Conservation (phyloP, 2,329 filamentous ascomycete genomes). For the Cercospora zeae-maydis region DNA sequence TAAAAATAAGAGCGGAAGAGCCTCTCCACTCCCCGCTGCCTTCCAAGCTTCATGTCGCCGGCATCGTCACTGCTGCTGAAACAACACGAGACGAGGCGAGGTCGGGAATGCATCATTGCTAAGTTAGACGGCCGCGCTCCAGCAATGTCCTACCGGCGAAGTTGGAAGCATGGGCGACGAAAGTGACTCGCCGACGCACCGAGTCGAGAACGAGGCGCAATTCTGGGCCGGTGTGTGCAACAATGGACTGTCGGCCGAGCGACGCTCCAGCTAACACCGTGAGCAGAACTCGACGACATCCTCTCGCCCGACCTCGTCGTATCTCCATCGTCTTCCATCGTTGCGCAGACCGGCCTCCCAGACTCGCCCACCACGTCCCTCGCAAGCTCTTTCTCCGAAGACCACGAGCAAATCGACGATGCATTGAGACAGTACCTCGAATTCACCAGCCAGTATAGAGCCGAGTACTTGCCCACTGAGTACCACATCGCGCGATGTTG, state of each 20-base stretch:
- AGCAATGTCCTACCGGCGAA: conserved; percentile 6
- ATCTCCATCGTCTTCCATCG: not conserved
- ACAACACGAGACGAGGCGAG: not conserved
- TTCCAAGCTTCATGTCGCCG: not conserved
- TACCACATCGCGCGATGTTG: conserved; percentile 78
- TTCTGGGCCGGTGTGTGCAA: conserved; percentile 75
- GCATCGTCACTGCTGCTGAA: not conserved
- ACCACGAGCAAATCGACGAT: conserved; percentile 73
- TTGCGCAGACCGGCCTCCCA: not conserved
- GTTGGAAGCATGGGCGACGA: conserved; percentile 56
- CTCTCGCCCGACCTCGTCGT: conserved; percentile 36
- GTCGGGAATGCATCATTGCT: not conserved
- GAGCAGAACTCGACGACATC: conserved; percentile 63
- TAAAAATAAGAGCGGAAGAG: not conserved
- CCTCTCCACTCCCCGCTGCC: not conserved
- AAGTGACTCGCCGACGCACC: conserved; percentile 45
- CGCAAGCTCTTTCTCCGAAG: conserved; percentile 52
- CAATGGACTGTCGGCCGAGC: not conserved
- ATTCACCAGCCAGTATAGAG: conserved; percentile 69
- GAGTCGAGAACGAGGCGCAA: conserved; percentile 74
- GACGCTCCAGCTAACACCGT: not conserved
- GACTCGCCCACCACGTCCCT: not conserved
- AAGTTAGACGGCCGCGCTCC: not conserved
- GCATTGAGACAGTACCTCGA: conserved; percentile 78
- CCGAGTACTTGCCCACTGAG: conserved; percentile 69